Evolutionary conservation across 371 early-diverging fungal genomes (phyloP).

Genomic region (Mucor lusitanicus): DNA sequence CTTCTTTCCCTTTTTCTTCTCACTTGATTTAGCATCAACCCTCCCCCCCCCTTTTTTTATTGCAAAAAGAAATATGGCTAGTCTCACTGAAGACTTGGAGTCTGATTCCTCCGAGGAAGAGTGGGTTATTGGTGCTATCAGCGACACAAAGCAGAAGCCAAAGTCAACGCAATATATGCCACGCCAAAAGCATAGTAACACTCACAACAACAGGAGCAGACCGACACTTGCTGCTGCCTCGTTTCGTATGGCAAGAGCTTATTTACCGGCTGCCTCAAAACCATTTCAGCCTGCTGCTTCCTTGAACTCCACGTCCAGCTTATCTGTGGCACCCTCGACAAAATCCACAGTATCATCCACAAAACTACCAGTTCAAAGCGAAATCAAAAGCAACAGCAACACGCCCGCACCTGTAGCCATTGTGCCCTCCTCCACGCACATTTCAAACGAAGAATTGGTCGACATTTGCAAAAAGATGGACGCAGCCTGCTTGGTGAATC

Average conservation of each 20-base stretch:
- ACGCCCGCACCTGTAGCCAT: background rate
- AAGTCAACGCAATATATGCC: background rate
- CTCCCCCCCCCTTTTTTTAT: background rate
- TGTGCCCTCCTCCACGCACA: background rate
- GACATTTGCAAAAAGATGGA: slow-evolving; percentile 27
- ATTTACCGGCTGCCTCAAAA: background rate
- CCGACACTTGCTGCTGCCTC: background rate
- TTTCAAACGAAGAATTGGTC: slow-evolving; percentile 26
- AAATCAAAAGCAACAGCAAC: too few species aligned
- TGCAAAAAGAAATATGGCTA: slow-evolving; percentile 5
- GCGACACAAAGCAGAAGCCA: background rate
- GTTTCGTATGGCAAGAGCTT: slow-evolving; percentile 3
- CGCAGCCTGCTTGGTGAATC: slow-evolving; percentile 14
- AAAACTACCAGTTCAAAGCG: background rate
- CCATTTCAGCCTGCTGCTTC: background rate
- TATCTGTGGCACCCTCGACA: background rate
- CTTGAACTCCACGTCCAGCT: too few species aligned
- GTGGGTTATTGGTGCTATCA: slow-evolving; percentile 32
- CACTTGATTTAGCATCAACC: background rate
- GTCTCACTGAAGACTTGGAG: slow-evolving; percentile 21
- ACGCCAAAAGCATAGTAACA: background rate
- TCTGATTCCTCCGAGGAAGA: slow-evolving; percentile 43
- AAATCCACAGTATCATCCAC: background rate
- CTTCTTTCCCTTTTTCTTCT: background rate
- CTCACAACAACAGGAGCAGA: background rate